Conservation (phyloP, 2,329 filamentous ascomycete species). For the Sporothrix euskadiensis region DNA sequence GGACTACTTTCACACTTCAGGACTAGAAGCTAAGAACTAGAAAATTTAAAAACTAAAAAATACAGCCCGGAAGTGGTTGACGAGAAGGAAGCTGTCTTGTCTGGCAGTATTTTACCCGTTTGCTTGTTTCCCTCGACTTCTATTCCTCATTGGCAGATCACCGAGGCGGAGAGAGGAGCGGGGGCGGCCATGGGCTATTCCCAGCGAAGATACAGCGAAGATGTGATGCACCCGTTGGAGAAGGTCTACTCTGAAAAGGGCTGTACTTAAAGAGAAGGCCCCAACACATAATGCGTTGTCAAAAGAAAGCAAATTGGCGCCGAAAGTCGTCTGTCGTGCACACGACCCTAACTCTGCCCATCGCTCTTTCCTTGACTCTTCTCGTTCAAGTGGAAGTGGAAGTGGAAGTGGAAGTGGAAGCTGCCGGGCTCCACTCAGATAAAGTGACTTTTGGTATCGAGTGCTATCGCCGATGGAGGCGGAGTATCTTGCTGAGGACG, state of each 20-base stretch:
- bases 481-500: conserved; percentile 17
- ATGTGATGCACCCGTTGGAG: neutral
- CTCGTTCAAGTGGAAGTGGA: neutral
- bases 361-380: neutral
- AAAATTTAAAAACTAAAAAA: neutral
- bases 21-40: neutral
- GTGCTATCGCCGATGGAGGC: conserved; percentile 9
- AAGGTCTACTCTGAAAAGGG: neutral
- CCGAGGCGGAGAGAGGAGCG: neutral
- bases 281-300: neutral
- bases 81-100: neutral
- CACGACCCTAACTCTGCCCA: neutral
- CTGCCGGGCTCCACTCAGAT: neutral
- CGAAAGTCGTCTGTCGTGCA: neutral
- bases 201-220: conserved; percentile 12
- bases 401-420: neutral
- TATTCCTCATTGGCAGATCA: neutral
- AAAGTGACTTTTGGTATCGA: neutral
- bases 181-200: neutral
- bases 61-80: neutral
- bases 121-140: neutral
- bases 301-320: neutral
- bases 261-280: neutral
- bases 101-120: conserved; percentile 15
- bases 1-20: neutral